Conservation (phyloP, 495 filamentous ascomycete species). For the Penicillium steckii region DNA sequence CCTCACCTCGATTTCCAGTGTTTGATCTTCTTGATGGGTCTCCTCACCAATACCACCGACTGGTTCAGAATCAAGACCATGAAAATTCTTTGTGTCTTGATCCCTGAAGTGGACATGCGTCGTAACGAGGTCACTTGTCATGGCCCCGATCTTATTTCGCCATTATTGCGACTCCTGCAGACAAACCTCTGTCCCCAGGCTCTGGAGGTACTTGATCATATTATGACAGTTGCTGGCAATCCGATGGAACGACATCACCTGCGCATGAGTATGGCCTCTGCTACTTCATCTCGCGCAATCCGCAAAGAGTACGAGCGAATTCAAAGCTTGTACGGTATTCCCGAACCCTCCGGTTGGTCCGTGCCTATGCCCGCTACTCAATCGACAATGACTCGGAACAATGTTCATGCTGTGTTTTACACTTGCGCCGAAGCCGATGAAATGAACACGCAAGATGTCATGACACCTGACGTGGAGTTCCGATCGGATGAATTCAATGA, state of each 20-base stretch:
- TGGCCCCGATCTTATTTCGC: slow-evolving; percentile 93
- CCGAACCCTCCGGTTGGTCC: slow-evolving; percentile 93
- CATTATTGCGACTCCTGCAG: slow-evolving; percentile 83
- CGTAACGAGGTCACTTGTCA: slow-evolving; percentile 86
- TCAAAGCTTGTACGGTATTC: slow-evolving; percentile 93
- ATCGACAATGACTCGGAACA: slow-evolving; percentile 76
- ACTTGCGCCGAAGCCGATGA: slow-evolving; percentile 70
- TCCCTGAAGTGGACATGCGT: slow-evolving; percentile 91
- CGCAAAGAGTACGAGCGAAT: slow-evolving; percentile 93
- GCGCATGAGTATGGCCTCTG: slow-evolving; percentile 90
- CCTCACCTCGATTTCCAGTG: slow-evolving; percentile 80
- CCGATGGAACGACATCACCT: slow-evolving; percentile 91
- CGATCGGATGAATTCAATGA: slow-evolving; percentile 83
- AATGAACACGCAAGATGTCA: slow-evolving; percentile 54
- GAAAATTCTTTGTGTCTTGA: slow-evolving; percentile 80
- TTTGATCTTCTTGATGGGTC: slow-evolving; percentile 85
- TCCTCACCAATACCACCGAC: slow-evolving; percentile 80
- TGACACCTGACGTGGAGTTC: slow-evolving; percentile 88
- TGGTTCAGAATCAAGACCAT: slow-evolving; percentile 94
- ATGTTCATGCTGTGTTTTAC: slow-evolving; percentile 96
- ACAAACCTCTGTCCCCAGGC: slow-evolving; percentile 93
- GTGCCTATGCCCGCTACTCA: slow-evolving; percentile 90
- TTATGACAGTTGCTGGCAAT: slow-evolving; percentile 90
- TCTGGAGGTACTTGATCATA: slow-evolving; percentile 85
- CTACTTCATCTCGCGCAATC: slow-evolving; percentile 73